A percentile compares a stretch with the other conserved stretches of the same genome.
Conservation (phyloP, 2,329 filamentous ascomycete genomes). For the Gnomoniopsis sp. region DNA sequence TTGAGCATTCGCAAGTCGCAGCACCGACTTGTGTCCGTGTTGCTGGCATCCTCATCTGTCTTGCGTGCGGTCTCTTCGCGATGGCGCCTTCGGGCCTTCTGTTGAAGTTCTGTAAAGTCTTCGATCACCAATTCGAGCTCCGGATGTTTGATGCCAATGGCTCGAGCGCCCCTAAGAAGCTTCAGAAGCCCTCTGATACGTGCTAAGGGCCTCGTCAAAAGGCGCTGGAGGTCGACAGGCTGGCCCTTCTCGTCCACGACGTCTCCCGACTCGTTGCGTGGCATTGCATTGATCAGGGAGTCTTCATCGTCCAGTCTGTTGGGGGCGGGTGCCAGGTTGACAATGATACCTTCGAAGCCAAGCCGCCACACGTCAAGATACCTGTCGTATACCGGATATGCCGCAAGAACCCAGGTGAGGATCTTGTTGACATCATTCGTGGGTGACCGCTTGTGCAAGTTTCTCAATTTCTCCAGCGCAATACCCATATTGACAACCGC, state of each 20-base stretch:
- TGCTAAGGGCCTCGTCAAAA: conserved; percentile 84
- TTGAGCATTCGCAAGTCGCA: conserved; percentile 76
- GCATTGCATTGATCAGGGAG: conserved; percentile 56
- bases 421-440: conserved; percentile 68
- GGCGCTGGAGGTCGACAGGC: conserved; percentile 87
- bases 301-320: conserved; percentile 54
- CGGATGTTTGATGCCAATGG: conserved; percentile 47
- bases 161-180: conserved; percentile 68
- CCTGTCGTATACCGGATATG: conserved; percentile 75
- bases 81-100: conserved; percentile 66
- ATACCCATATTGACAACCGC: conserved; percentile 94
- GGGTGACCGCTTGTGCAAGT: conserved; percentile 76
- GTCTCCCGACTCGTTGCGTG: conserved; percentile 62
- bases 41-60: conserved; percentile 80
- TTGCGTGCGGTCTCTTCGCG: conserved; percentile 67
- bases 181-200: conserved; percentile 85
- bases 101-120: conserved; percentile 69
- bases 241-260: conserved; percentile 74
- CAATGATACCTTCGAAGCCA: conserved; percentile 90
- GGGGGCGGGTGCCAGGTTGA: conserved; percentile 77
- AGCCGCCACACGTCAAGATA: conserved; percentile 88
- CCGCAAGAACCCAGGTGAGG: conserved; percentile 75
- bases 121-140: conserved; percentile 57
- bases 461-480: conserved; percentile 78
- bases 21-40: conserved; percentile 76